Percentiles rank a stretch among this genome's conserved stretches.
phyloP scores from a whole-genome alignment of 2,329 filamentous ascomycete species.

The Pseudogymnoascus sp. region DNA sequence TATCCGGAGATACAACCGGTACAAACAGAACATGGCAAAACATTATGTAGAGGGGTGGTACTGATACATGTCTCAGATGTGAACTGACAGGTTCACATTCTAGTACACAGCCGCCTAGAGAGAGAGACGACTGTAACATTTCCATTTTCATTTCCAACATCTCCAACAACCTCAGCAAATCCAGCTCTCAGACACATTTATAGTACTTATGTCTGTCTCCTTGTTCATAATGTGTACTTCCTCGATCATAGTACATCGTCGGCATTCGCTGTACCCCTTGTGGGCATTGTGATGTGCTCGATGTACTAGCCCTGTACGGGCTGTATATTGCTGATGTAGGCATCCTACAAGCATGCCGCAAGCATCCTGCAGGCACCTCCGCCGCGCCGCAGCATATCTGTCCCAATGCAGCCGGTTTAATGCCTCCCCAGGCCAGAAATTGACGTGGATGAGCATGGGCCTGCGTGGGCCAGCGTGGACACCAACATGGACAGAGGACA shows the following conservation, averaged over 20 bases:
- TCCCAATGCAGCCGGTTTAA: background rate
- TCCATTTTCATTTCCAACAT: background rate
- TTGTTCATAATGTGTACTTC: background rate
- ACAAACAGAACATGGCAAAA: background rate
- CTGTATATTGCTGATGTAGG: background rate
- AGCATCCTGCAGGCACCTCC: background rate
- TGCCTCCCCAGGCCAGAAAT: background rate
- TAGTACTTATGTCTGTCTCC: background rate
- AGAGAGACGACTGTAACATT: background rate
- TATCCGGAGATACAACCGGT: background rate
- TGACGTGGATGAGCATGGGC: background rate
- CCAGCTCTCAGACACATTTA: background rate
- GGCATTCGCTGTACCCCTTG: background rate
- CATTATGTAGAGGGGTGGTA: background rate
- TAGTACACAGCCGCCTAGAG: background rate
- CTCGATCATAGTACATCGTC: background rate
- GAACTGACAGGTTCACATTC: background rate
- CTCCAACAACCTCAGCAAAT: background rate
- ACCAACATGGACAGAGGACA: background rate
- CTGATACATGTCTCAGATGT: background rate
- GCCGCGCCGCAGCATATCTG: background rate
- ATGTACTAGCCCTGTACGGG: background rate
- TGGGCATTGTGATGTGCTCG: background rate
- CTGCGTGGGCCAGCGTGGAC: background rate
- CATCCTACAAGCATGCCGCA: background rate